Base-by-base conservation (phyloP, 805 yeast genomes). In the Kluyveromyces lactis region DNA sequence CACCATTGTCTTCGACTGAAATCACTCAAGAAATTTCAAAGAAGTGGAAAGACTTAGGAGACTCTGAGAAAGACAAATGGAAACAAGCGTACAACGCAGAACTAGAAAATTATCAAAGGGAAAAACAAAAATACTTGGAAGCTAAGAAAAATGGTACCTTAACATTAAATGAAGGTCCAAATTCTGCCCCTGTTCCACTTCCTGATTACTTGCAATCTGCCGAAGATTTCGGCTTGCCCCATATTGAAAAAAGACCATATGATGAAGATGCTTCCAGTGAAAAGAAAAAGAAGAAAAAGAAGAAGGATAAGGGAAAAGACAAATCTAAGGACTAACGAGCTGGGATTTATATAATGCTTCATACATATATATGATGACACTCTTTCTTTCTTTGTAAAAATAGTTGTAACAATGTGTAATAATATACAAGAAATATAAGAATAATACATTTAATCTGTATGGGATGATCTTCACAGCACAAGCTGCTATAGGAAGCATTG, bases 11-110 rank as follows among this genome's bases (percentile, higher is more conserved):
- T 9, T 83, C 86, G 30, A 74, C 79, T 16, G 95, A 86, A 52
- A 72, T 87, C 62, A 83, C 92, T 29, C 80, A 76, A 52, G 79
- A 79, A 51, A 81, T 87, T 49, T 78, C 92, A 34, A 77, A 74
- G 53, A 73, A 78, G 53, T 90, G 97, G 97, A 75, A 77, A 49
- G 73, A 68, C 28, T 64, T 89, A 56, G 58, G 79, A 36, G 82
- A 75, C n/a, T 72, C 64, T 15, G 90, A 81, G 55, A 84, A 82
- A 60, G 75, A 69, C 36, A 72, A 72, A 50, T 84, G 92, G 81
- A 81, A 82, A 58, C 75, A 73, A 46, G 64, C 71, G 42, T 71
- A 73, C 55, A 56, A 57, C 38, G 63, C 62, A 37, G 71, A 72
- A 43, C 53, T 72, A 42, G 66, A 56, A 35, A 56, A 51, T 31